These are phyloP conservation scores for Mortierella sp. DNA, from an alignment of 371 early-diverging fungal genomes.

Conservation along the genomic window DNA sequence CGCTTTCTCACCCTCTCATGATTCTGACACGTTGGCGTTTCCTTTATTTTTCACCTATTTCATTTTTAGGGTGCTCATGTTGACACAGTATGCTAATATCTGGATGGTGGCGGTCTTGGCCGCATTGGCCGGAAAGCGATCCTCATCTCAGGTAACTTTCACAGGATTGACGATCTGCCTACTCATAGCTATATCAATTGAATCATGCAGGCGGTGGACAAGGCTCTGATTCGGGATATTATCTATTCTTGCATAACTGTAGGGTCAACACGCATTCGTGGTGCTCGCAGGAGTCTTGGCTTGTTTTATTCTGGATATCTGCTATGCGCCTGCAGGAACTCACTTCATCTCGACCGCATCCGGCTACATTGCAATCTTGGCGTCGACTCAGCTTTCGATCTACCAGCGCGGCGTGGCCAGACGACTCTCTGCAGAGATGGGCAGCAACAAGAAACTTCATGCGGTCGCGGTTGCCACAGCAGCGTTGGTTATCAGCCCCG, in stretches of 20 bases:
- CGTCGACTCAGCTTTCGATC: conserved; percentile 42
- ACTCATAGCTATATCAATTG: background rate
- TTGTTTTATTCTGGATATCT: conserved; percentile 46
- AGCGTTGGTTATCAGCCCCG: conserved; percentile 38
- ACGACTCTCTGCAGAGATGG: conserved; percentile 54
- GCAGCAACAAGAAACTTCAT: conserved; percentile 41
- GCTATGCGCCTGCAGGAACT: conserved; percentile 42
- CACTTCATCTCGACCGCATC: conserved; percentile 17
- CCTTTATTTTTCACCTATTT: background rate
- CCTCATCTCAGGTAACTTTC: conserved; percentile 32
- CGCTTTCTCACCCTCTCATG: background rate
- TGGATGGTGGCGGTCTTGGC: conserved; percentile 56
- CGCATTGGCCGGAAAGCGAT: conserved; percentile 40
- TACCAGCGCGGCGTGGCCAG: conserved; percentile 45
- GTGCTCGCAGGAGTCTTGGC: conserved; percentile 45
- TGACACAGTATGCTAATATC: conserved; percentile 57
- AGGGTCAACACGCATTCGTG: conserved; percentile 42
- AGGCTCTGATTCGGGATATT: background rate
- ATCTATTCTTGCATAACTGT: background rate
- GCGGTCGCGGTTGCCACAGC: conserved; percentile 42
- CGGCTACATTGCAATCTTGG: conserved; percentile 46
- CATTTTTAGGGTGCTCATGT: conserved; percentile 46
- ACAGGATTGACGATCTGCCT: background rate
- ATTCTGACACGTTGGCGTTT: background rate
- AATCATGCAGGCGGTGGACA: background rate